Evolutionary conservation across 2,329 filamentous ascomycete species (phyloP), one percentile per base, ranked within the genome.

Genomic region (Cladophialophora yegresii): DNA sequence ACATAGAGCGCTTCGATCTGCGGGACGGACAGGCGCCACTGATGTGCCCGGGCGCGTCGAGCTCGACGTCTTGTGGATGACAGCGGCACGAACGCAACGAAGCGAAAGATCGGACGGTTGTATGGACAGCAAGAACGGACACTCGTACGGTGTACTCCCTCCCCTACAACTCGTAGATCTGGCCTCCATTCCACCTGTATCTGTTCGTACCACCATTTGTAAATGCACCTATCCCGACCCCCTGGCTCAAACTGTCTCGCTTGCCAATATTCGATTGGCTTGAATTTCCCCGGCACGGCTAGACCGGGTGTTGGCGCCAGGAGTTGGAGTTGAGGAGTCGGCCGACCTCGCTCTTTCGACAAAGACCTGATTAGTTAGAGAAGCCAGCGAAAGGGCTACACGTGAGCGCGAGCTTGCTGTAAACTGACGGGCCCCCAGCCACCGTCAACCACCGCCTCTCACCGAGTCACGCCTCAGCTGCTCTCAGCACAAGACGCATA

Each of bases 351-450:
- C 47, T 9, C 20, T 8, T 50, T 50, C 45, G 23, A 50, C 45
- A 26, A 9, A 7, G 23, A 49, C 22, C n/a, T 12, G 20, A 3
- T n/a, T 23, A 22, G 6, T 16, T 13, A 26, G 20, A 50, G 47
- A 26, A 22, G 20, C 47, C n/a, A n/a, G n/a, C n/a, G n/a, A n/a
- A n/a, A n/a, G n/a, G n/a, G n/a, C n/a, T n/a, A n/a, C 51, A 54
- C 51, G 51, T 54, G 51, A n/a, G 51, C n/a, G 28, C 10, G 51
- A 54, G 51, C 51, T 54, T 54, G 51, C 51, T 54, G 51, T n/a
- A 54, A n/a, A n/a, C 23, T 54, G 51, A 54, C 26, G 12, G 8
- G 13, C 22, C n/a, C 33, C 28, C 26, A 54, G 28, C 26, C 51
- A 8, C 28, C 51, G 28, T 28, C 23, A 33, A 33, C 20, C 23